Evolutionary conservation across 208 protist genomes (phyloP).

Genomic region (Trypanosoma theileri): DNA sequence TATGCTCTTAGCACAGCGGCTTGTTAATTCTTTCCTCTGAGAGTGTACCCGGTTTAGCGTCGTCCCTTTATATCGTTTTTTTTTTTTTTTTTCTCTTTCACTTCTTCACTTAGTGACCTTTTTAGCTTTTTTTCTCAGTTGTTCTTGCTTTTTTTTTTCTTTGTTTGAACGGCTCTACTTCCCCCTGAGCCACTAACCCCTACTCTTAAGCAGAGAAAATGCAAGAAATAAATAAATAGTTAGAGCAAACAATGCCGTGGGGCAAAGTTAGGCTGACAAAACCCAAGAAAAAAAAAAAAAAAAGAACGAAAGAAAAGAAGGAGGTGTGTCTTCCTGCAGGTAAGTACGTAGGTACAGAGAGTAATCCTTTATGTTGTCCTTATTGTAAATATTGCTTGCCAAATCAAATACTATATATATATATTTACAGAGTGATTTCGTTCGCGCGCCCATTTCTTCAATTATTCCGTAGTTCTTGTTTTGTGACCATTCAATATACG

Average conservation of each 20-base stretch:
- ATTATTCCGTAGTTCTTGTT: no score
- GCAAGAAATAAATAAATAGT: slow-evolving; percentile 28
- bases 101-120: no score
- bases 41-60: not conserved
- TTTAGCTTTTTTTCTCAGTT: not conserved
- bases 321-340: not conserved
- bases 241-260: slow-evolving; percentile 8
- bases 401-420: no score
- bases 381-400: no score
- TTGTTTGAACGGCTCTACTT: not conserved
- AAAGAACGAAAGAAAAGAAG: not conserved
- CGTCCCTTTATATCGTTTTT: slow-evolving; percentile 16
- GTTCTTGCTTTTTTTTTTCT: slow-evolving; percentile 1
- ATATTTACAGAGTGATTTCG: no score
- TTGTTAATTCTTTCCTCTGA: not conserved
- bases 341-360: not conserved
- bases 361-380: no score
- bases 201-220: slow-evolving; percentile 14
- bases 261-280: not conserved
- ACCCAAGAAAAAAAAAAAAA: not conserved
- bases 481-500: no score
- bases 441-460: no score
- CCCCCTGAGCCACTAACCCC: not conserved
- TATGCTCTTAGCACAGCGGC: not conserved
- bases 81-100: slow-evolving; percentile 9